Conservation (phyloP, 192 early-diverging fungal genomes). For the Dissophora globulifera region DNA sequence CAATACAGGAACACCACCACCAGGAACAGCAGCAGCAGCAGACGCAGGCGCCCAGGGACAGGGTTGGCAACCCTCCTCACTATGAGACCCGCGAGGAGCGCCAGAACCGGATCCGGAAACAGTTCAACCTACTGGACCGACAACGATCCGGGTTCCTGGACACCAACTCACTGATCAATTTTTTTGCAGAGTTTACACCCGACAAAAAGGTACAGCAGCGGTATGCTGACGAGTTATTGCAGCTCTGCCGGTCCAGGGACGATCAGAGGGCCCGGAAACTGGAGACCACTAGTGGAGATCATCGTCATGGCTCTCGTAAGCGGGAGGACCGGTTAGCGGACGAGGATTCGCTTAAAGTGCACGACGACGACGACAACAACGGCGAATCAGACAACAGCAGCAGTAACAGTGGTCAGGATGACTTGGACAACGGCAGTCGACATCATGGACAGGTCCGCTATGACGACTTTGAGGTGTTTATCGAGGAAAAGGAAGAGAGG, state of each 20-base stretch:
- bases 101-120: constrained; percentile 42
- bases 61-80: constrained; percentile 31
- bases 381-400: background rate
- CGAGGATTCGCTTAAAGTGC: too few species aligned
- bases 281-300: too few species aligned
- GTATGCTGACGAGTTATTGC: constrained; percentile 46
- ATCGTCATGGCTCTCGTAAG: too few species aligned
- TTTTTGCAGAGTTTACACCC: constrained; percentile 42
- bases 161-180: constrained; percentile 32
- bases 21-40: background rate
- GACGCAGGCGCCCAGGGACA: constrained; percentile 2
- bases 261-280: too few species aligned
- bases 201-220: constrained; percentile 41
- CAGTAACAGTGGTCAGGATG: too few species aligned
- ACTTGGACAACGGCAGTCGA: background rate
- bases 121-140: constrained; percentile 37
- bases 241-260: constrained; percentile 44
- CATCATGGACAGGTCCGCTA: constrained; percentile 49
- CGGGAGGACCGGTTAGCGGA: too few species aligned
- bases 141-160: constrained; percentile 32
- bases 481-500: constrained; percentile 72
- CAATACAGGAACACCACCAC: background rate
- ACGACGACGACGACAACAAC: background rate
- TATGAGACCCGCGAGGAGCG: constrained; percentile 49
- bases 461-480: constrained; percentile 70